Evolutionary conservation across 495 filamentous ascomycete genomes (phyloP).

Genomic region (Xylaria curta): DNA sequence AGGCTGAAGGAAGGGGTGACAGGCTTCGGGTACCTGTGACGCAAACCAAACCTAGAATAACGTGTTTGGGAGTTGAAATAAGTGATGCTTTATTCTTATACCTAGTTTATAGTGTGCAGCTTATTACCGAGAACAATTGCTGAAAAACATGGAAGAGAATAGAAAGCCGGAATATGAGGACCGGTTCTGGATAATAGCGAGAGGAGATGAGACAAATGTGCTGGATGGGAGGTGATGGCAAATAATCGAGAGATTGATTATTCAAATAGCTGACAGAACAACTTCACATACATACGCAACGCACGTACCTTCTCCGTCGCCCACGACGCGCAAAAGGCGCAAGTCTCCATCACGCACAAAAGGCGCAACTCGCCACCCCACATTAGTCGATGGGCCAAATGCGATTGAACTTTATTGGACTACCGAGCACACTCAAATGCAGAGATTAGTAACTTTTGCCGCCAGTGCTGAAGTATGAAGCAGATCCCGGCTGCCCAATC

Average conservation of each 20-base stretch:
- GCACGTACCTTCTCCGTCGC: constrained; percentile 13
- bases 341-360: constrained; percentile 19
- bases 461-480: background rate
- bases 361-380: constrained; percentile 17
- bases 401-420: background rate
- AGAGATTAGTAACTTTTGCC: background rate
- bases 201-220: background rate
- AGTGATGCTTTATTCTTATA: background rate
- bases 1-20: constrained; percentile 16
- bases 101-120: background rate
- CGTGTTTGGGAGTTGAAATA: background rate
- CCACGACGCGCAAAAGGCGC: constrained; percentile 8
- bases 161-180: background rate
- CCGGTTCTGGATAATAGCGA: background rate
- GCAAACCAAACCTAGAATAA: background rate
- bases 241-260: background rate
- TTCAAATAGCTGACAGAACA: background rate
- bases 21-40: constrained; percentile 8
- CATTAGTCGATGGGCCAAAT: background rate
- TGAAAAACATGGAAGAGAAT: background rate
- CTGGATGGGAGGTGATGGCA: background rate
- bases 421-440: background rate
- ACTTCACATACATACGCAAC: background rate
- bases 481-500: no score
- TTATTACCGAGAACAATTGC: background rate